Evolutionary conservation across 2,329 filamentous ascomycete genomes (phyloP).

Genomic region (Atkinsonella texensis): DNA sequence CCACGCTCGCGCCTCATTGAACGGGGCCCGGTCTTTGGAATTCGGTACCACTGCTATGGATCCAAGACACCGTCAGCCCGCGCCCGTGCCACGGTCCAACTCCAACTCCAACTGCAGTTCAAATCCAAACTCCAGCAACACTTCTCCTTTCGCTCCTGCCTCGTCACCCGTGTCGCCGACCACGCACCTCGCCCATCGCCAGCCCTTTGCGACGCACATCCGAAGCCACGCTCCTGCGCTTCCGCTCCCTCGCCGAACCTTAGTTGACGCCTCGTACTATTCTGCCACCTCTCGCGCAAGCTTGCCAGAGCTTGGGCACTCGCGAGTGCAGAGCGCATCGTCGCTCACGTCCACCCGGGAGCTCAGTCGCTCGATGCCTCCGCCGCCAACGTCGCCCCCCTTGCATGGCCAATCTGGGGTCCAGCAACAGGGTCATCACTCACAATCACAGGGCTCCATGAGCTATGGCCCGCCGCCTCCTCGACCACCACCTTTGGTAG

Average conservation of each 20-base stretch:
- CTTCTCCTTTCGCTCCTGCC: conserved; percentile 3
- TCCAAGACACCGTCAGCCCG: conserved; percentile 15
- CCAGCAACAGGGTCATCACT: conserved; percentile 16
- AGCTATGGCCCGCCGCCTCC: conserved; percentile 34
- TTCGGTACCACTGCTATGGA: conserved; percentile 23
- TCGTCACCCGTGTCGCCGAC: conserved; percentile 5
- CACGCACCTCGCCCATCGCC: conserved; percentile 6
- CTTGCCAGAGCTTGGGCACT: conserved; percentile 23
- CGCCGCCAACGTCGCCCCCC: conserved; percentile 32
- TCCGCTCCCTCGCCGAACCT: conserved; percentile 25
- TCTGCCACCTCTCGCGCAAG: conserved; percentile 18
- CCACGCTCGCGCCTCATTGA: conserved; percentile 1
- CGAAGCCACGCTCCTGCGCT: conserved; percentile 14
- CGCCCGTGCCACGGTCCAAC: conserved; percentile 8
- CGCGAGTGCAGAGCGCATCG: conserved; percentile 32
- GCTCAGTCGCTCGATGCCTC: conserved; percentile 32
- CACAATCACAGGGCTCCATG: conserved; percentile 21
- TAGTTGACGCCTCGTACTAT: conserved; percentile 30
- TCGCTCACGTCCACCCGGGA: conserved; percentile 27
- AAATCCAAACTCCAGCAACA: not conserved
- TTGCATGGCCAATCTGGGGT: conserved; percentile 15
- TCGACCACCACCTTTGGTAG: conserved; percentile 29
- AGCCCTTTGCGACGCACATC: conserved; percentile 3
- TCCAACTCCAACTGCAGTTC: not conserved
- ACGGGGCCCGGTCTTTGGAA: conserved; percentile 17